Evolutionary conservation across 2,329 filamentous ascomycete species (phyloP), one percentile per base, ranked within the genome.

Genomic region (Colletotrichum gigasporum): DNA sequence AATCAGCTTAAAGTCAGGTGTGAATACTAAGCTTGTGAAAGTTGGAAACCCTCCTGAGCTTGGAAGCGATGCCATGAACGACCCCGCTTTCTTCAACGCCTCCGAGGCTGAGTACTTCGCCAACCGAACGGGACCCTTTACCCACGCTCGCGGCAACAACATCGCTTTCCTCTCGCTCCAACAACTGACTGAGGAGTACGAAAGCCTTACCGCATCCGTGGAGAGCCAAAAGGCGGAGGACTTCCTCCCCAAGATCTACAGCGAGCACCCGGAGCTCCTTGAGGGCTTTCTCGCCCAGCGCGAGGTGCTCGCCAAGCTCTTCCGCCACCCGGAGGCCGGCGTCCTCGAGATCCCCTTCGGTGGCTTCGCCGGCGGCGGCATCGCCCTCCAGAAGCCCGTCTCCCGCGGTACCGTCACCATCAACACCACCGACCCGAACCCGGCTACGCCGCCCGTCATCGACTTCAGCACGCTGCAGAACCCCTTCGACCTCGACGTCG

Each of bases 391-490:
- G 58, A 77, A 80, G 65, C 76, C 79, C 5, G 71, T 80, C 14
- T 77, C 74, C 35, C 73, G 79, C 14, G 79, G 80, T 22, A 76
- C 75, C 10, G 73, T 81, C 57, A 73, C 71, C 22, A 76, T 82
- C 52, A 74, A 77, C 70, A 67, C 71, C 0, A 70, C 69, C 0
- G 20, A 63, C 20, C 22, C 58, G 1, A 71, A 80, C 68, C 76
- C 77, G 10, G 68, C 71, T 4, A 69, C 60, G 4, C 67, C 70
- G 16, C 79, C 79, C 0, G 53, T 76, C 14, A 72, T 82, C 41
- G 77, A 82, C 69, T 79, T 77, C 65, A 74, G 76, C 53, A 74
- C 73, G 2, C 72, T 71, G 4, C 74, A 74, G 7, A 76, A 81
- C 57, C 79, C 79, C 0, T 67, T 75, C 20, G 79, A 81, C 58